A percentile compares a stretch with the other conserved stretches of the same genome.
Conservation (phyloP, 2,329 filamentous ascomycete genomes). For the Aspergillus clavatus region DNA sequence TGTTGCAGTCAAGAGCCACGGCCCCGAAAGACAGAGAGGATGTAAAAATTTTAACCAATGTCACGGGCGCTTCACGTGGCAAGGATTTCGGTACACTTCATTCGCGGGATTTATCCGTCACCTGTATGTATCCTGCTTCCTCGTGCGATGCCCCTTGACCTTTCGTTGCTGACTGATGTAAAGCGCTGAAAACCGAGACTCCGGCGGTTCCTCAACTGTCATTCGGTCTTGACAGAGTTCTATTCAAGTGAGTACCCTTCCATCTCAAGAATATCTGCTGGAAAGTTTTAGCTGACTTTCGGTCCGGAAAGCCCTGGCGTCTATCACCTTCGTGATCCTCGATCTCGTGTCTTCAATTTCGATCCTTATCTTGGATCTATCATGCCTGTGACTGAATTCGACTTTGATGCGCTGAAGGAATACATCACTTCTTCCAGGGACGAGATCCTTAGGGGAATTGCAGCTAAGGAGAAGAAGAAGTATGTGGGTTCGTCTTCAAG, state of each 20-base stretch:
- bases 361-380: constrained; percentile 90
- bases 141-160: background rate
- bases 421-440: constrained; percentile 94
- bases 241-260: constrained; percentile 66
- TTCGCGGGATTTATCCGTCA: constrained; percentile 4
- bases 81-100: constrained; percentile 6
- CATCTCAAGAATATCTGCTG: background rate
- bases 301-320: constrained; percentile 60
- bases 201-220: constrained; percentile 59
- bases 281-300: constrained; percentile 10
- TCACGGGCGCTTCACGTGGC: constrained; percentile 8
- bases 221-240: constrained; percentile 77
- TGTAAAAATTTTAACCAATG: constrained; percentile 7
- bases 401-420: constrained; percentile 77
- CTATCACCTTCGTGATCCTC: constrained; percentile 82
- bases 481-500: constrained; percentile 96
- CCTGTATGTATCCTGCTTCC: constrained; percentile 10
- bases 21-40: constrained; percentile 2
- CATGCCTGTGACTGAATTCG: constrained; percentile 89
- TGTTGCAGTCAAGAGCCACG: background rate
- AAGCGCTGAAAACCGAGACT: constrained; percentile 42
- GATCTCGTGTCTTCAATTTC: constrained; percentile 89
- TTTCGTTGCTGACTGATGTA: constrained; percentile 3
- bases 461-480: constrained; percentile 62
- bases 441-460: constrained; percentile 62